Base-by-base conservation (phyloP, 2,329 filamentous ascomycete species). In the Pseudogymnoascus sp. region DNA sequence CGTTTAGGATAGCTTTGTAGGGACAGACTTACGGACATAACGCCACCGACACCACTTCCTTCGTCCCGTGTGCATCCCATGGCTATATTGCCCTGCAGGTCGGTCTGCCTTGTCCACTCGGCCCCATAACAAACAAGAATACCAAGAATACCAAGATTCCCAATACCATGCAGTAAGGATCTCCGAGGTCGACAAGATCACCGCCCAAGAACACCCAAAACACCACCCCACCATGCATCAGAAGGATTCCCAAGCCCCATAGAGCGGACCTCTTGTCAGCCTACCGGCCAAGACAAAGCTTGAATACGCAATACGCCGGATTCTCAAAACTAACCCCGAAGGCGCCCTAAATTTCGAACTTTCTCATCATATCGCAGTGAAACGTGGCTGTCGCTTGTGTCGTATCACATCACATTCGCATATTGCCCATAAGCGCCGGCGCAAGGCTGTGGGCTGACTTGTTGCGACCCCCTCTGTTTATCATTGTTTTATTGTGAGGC, bases 71-170 rank as follows among this genome's bases (percentile, higher is more conserved):
- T 53, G 14, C 46, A 31, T 28, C 43, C 16, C 14, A 3, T 43
- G 40, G 40, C 2, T n/a, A 16, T 16, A 11, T 6, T 16, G 26
- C 24, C 46, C 14, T 53, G 24, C 4, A 31, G 7, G 26, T 53
- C 46, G 26, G 46, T 53, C 46, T 53, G 46, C 46, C 46, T 53
- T 53, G 24, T 31, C 46, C 46, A 53, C 46, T 53, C 26, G 46
- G 11, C 24, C 26, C 12, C 24, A 26, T 50, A 7, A 43, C 40
- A 43, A 43, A 16, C 4, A 43, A 12, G 40, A 22, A 43, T 43
- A 41, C 40, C 19, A 46, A 46, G 22, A 46, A 19, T 22, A 41
- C 40, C 40, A 41, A 41, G 4, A 22, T 41, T 50, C 6, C 6
- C 12, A 26, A 50, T 6, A 28, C 24, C 24, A n/a, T 10, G 7